A percentile compares a stretch with the other conserved stretches of the same genome.
phyloP scores from a whole-genome alignment of 2,329 filamentous ascomycete genomes.

The Periconia sp. region DNA sequence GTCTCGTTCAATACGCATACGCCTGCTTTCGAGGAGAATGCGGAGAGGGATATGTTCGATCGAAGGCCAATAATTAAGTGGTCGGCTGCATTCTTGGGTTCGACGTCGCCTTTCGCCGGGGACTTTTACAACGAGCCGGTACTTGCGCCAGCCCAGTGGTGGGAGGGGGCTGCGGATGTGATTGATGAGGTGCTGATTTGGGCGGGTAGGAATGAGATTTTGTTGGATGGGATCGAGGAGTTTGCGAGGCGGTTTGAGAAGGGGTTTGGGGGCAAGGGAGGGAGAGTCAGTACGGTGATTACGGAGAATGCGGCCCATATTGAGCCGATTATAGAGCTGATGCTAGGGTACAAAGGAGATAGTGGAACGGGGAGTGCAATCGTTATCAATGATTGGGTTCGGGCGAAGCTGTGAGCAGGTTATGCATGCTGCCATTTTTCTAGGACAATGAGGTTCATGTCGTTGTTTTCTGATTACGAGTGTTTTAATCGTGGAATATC shows the following conservation, averaged over 20 bases:
- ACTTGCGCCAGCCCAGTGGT: slow-evolving; percentile 56
- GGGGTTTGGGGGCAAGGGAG: slow-evolving; percentile 35
- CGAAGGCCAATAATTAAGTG: slow-evolving; percentile 47
- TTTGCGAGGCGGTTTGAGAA: slow-evolving; percentile 52
- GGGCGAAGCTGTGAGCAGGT: slow-evolving; percentile 32
- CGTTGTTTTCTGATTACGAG: too few species aligned
- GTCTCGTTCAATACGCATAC: slow-evolving; percentile 52
- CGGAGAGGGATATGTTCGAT: slow-evolving; percentile 55
- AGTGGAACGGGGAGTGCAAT: slow-evolving; percentile 38
- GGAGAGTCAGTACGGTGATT: slow-evolving; percentile 37
- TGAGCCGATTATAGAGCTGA: slow-evolving; percentile 46
- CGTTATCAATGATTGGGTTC: slow-evolving; percentile 44
- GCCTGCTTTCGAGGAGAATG: slow-evolving; percentile 48
- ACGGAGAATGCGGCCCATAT: slow-evolving; percentile 44
- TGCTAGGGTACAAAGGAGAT: slow-evolving; percentile 42
- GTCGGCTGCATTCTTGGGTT: slow-evolving; percentile 52
- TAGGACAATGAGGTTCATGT: too few species aligned
- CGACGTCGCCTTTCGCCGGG: slow-evolving; percentile 49
- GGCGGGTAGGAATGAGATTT: slow-evolving; percentile 58
- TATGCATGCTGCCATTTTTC: not conserved
- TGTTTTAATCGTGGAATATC: too few species aligned
- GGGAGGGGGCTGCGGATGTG: slow-evolving; percentile 48
- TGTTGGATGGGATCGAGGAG: slow-evolving; percentile 58
- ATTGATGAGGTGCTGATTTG: slow-evolving; percentile 55
- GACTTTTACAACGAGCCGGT: slow-evolving; percentile 56